Percentiles rank a stretch among this genome's conserved stretches.
Conservation (phyloP, 1,284 basidiomycete genomes). For the Fomitiporia mediterranea region DNA sequence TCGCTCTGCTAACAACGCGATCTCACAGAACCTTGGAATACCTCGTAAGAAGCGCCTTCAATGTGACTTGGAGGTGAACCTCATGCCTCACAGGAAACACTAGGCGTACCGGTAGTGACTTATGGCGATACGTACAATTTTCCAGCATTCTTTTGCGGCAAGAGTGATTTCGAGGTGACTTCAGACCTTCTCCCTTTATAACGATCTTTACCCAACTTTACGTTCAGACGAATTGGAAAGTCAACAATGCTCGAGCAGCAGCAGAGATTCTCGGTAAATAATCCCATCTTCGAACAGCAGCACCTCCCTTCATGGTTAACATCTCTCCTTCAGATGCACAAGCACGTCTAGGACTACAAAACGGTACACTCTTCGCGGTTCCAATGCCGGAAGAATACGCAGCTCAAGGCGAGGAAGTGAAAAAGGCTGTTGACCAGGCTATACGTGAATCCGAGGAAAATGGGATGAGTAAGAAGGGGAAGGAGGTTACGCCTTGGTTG, state of each 20-base stretch:
- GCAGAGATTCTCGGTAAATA: slow-evolving; percentile 68
- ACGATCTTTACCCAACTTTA: not conserved
- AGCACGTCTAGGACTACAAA: slow-evolving; percentile 56
- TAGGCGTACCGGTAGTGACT: slow-evolving; percentile 88
- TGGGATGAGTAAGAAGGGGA: slow-evolving; percentile 80
- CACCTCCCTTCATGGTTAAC: not conserved
- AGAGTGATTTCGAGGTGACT: slow-evolving; percentile 76
- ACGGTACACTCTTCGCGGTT: slow-evolving; percentile 80
- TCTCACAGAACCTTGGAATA: slow-evolving; percentile 79
- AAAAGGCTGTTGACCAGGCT: slow-evolving; percentile 81
- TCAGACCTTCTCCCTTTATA: slow-evolving; percentile 20
- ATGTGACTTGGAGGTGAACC: not conserved
- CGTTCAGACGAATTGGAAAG: slow-evolving; percentile 64
- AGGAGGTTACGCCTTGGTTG: slow-evolving; percentile 95
- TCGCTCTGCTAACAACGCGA: not conserved
- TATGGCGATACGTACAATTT: slow-evolving; percentile 78
- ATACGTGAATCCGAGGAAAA: slow-evolving; percentile 79
- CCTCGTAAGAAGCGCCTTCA: slow-evolving; percentile 48
- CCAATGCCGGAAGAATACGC: slow-evolving; percentile 86
- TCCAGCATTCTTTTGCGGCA: slow-evolving; percentile 90
- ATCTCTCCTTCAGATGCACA: slow-evolving; percentile 52
- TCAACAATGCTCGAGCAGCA: slow-evolving; percentile 55
- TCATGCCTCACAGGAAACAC: slow-evolving; percentile 69
- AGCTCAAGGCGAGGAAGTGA: slow-evolving; percentile 63
- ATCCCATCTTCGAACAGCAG: not conserved